These are phyloP conservation scores for Durotheca rogersii DNA, from an alignment of 495 filamentous ascomycete genomes.

Conservation along the genomic window DNA sequence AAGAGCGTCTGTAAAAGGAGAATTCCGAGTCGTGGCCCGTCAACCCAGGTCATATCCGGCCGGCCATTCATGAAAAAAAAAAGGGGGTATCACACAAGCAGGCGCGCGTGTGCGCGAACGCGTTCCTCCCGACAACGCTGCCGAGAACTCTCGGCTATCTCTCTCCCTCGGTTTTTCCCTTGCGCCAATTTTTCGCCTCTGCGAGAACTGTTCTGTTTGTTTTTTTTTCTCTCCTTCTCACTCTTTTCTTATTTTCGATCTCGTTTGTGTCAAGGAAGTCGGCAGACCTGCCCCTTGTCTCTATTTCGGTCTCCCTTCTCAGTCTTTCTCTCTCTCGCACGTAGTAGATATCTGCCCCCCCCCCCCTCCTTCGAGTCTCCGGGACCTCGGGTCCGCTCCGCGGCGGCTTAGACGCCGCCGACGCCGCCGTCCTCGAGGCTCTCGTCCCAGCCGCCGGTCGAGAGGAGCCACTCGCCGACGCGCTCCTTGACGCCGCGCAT, in stretches of 20 bases:
- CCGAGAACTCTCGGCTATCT: neutral
- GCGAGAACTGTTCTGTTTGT: neutral
- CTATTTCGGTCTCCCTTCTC: neutral
- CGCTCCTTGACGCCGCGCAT: conserved; percentile 54
- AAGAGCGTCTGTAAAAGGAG: conserved; percentile 1
- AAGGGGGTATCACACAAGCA: conserved; percentile 26
- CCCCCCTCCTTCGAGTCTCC: too few relatives aligned
- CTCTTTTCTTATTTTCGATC: neutral
- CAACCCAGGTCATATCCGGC: conserved; percentile 6
- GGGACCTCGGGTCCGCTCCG: neutral
- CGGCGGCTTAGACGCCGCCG: conserved; percentile 37
- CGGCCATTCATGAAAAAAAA: too few relatives aligned
- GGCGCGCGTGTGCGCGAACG: neutral
- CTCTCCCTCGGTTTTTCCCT: too few relatives aligned
- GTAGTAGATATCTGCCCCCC: too few relatives aligned
- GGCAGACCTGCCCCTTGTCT: neutral
- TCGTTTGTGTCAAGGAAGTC: neutral
- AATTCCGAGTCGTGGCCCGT: conserved; percentile 2
- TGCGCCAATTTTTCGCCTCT: neutral
- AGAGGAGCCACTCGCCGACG: conserved; percentile 64
- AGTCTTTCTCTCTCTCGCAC: neutral
- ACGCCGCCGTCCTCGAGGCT: conserved; percentile 52
- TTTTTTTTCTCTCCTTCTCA: neutral
- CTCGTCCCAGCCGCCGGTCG: conserved; percentile 75
- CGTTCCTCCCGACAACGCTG: too few relatives aligned